These are phyloP conservation scores for Oryza rufipogon DNA, from an alignment of 176 grass and related monocot genomes.

Conservation along the genomic window DNA sequence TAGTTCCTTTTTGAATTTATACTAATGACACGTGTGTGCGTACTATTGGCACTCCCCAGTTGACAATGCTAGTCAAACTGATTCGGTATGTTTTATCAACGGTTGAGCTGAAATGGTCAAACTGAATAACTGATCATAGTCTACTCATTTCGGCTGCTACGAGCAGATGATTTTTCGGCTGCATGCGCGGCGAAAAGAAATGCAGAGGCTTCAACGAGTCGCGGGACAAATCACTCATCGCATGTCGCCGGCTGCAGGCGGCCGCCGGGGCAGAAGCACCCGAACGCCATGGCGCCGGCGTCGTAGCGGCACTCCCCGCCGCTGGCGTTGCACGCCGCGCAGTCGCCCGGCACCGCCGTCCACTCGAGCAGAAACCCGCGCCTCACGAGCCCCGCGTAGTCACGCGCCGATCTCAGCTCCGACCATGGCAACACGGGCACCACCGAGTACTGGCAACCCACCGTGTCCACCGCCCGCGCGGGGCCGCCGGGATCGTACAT, in stretches of 20 bases:
- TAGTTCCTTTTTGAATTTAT: background rate
- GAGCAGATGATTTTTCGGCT: too few species aligned
- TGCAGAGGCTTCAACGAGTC: background rate
- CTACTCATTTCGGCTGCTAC: background rate
- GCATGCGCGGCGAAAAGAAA: too few species aligned
- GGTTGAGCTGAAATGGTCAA: background rate
- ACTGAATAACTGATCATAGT: background rate
- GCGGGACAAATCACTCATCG: conserved; percentile 29
- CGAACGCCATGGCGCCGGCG: background rate
- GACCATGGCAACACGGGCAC: conserved; percentile 42
- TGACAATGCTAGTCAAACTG: conserved; percentile 7
- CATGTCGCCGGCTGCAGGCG: conserved; percentile 6
- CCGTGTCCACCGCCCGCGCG: background rate
- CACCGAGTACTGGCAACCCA: conserved; percentile 24
- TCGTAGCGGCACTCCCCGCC: conserved; percentile 35
- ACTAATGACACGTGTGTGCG: background rate
- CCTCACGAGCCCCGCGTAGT: conserved; percentile 30
- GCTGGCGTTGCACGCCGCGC: conserved; percentile 24
- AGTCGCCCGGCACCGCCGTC: conserved; percentile 39
- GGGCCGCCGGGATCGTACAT: background rate
- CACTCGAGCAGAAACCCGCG: conserved; percentile 44
- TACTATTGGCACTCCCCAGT: background rate
- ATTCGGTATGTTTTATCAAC: background rate
- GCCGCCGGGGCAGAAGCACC: conserved; percentile 47
- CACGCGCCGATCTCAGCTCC: background rate